A percentile compares a stretch with the other conserved stretches of the same genome.
Conservation (phyloP, 148 eudicot genomes). For the Heliosperma pusillum region DNA sequence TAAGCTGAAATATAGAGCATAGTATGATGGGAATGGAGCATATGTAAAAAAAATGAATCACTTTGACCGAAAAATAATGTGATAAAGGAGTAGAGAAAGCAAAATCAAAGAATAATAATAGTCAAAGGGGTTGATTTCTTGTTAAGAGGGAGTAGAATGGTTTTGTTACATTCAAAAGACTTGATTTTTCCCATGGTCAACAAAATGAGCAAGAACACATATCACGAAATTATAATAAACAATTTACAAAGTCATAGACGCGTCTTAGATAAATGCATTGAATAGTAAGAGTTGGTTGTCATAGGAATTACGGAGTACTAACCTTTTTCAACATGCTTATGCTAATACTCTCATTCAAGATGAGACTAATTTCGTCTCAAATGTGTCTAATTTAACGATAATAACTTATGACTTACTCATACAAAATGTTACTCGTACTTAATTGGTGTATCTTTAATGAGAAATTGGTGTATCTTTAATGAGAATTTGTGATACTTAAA, state of each 20-base stretch:
- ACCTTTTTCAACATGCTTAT: background rate
- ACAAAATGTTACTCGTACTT: too few species aligned
- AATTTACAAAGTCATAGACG: conserved; percentile 17
- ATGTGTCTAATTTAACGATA: too few species aligned
- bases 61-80: background rate
- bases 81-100: background rate
- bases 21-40: background rate
- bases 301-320: background rate
- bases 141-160: background rate
- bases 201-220: conserved; percentile 11
- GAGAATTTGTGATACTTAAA: too few species aligned
- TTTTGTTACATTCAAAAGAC: conserved; percentile 4
- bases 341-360: too few species aligned
- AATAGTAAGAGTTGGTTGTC: background rate
- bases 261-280: conserved; percentile 11
- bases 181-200: conserved; percentile 28
- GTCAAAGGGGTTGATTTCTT: conserved; percentile 1
- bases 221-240: background rate
- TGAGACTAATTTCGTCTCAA: too few species aligned
- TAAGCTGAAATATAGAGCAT: conserved; percentile 21
- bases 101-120: conserved; percentile 2
- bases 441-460: too few species aligned
- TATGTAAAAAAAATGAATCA: background rate
- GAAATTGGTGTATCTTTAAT: too few species aligned
- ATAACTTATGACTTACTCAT: background rate